These are phyloP conservation scores for Mycena kentingensis DNA, from an alignment of 768 basidiomycete species.

Conservation along the genomic window DNA sequence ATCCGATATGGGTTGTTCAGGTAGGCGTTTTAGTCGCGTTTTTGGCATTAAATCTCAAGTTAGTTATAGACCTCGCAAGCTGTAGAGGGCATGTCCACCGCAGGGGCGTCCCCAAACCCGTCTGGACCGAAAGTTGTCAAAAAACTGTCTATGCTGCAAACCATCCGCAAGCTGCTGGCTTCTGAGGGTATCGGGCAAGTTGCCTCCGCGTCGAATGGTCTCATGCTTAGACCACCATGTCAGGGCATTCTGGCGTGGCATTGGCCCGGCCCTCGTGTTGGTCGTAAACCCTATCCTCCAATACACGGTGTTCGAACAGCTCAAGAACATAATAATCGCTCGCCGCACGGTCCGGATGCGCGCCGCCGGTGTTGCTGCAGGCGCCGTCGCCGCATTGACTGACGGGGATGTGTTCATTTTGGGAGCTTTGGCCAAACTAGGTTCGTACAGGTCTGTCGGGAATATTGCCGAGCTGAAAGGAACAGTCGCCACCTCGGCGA, in stretches of 20 bases:
- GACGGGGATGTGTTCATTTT: conserved; percentile 93
- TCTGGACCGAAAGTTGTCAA: conserved; percentile 37
- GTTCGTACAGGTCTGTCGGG: conserved; percentile 39
- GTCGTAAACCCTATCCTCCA: conserved; percentile 95
- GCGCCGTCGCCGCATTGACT: conserved; percentile 55
- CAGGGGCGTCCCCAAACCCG: conserved; percentile 28
- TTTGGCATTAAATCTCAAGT: neutral
- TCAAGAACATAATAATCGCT: conserved; percentile 81
- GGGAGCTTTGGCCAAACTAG: conserved; percentile 91
- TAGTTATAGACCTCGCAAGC: conserved; percentile 77
- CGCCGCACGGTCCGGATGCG: conserved; percentile 58
- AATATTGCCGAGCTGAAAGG: neutral
- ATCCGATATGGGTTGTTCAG: conserved; percentile 95
- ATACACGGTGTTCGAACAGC: conserved; percentile 93
- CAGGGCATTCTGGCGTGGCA: conserved; percentile 87
- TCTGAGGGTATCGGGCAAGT: conserved; percentile 64
- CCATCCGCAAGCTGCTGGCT: conserved; percentile 65
- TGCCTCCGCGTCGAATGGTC: neutral
- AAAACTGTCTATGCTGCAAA: conserved; percentile 66
- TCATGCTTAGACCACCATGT: conserved; percentile 2
- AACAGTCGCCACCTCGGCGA: conserved; percentile 50
- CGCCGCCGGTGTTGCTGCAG: conserved; percentile 44
- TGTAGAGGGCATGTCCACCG: conserved; percentile 53
- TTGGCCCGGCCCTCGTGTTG: conserved; percentile 90
- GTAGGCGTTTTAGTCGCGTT: neutral